Conservation (phyloP, 2,329 filamentous ascomycete species). For the Penicillium sp. region DNA sequence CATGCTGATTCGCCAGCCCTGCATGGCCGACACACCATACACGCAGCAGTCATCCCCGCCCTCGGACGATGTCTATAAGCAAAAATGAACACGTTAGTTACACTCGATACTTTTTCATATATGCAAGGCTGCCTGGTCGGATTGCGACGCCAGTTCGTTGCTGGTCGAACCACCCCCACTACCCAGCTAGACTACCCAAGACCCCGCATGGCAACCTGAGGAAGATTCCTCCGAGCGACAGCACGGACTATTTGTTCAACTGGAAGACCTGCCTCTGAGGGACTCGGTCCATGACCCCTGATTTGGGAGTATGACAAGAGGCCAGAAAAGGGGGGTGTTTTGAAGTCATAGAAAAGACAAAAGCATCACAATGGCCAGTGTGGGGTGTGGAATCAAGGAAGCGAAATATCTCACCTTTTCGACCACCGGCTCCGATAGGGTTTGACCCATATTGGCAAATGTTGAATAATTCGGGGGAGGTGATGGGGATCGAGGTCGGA, state of each 20-base stretch:
- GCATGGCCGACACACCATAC: conserved; percentile 97
- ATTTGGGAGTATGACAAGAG: not conserved
- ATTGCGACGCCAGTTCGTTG: conserved; percentile 3
- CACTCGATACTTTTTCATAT: not conserved
- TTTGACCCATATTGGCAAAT: conserved; percentile 81
- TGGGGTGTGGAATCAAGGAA: conserved; percentile 20
- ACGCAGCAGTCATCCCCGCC: conserved; percentile 90
- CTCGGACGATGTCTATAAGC: conserved; percentile 71
- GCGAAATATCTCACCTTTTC: conserved; percentile 72
- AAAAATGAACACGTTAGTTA: conserved; percentile 1
- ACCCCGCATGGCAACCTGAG: conserved; percentile 10
- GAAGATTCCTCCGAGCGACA: not conserved
- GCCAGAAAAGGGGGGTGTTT: not conserved
- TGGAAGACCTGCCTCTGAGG: not conserved
- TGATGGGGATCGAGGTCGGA: conserved; percentile 10
- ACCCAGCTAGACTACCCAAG: conserved; percentile 2
- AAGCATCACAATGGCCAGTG: conserved; percentile 19
- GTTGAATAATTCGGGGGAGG: conserved; percentile 21
- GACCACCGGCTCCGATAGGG: conserved; percentile 96
- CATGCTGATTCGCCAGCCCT: conserved; percentile 99
- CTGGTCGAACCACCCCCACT: conserved; percentile 1
- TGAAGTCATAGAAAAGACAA: not conserved
- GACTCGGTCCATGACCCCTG: not conserved
- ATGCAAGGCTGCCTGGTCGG: not conserved
- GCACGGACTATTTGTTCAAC: not conserved